These are phyloP conservation scores for Sonneratia caseolaris DNA, from an alignment of 345 rosid genomes.

Conservation along the genomic window DNA sequence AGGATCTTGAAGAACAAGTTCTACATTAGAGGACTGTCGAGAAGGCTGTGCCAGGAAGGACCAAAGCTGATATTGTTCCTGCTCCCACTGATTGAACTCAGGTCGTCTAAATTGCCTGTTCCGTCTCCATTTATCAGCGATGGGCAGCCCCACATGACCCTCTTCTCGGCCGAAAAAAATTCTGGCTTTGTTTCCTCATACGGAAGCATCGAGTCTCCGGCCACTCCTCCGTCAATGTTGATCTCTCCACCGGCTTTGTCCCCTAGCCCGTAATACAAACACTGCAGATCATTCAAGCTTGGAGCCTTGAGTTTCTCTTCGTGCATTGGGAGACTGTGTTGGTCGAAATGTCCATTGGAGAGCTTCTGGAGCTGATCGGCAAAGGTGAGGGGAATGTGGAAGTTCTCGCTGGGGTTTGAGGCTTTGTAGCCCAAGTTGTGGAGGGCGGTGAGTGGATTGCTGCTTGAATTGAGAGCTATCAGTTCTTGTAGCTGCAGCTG, in stretches of 20 bases:
- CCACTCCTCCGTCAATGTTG: conserved; percentile 19
- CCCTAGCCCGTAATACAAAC: conserved; percentile 38
- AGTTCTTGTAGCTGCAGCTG: not conserved
- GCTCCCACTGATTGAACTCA: conserved; percentile 11
- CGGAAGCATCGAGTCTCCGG: conserved; percentile 18
- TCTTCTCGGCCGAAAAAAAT: conserved; percentile 16
- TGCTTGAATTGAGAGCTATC: not conserved
- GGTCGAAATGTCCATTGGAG: too few species aligned
- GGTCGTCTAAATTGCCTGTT: conserved; percentile 3
- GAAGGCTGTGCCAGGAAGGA: conserved; percentile 13
- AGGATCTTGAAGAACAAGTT: not conserved
- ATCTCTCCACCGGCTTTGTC: conserved; percentile 16
- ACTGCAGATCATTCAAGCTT: conserved; percentile 16
- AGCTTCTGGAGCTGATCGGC: conserved; percentile 3
- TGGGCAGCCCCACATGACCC: conserved; percentile 54
- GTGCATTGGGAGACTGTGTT: too few species aligned
- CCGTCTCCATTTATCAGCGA: conserved; percentile 56
- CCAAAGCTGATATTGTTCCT: conserved; percentile 6
- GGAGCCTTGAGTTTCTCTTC: too few species aligned
- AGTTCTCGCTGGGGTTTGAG: not conserved
- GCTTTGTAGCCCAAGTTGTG: not conserved
- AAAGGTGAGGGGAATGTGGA: conserved; percentile 3
- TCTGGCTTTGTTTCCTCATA: conserved; percentile 3
- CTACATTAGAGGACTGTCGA: conserved; percentile 14
- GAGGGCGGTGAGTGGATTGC: too few species aligned